Conservation (phyloP, 208 protist species). For the Herpetomonas muscarum region DNA sequence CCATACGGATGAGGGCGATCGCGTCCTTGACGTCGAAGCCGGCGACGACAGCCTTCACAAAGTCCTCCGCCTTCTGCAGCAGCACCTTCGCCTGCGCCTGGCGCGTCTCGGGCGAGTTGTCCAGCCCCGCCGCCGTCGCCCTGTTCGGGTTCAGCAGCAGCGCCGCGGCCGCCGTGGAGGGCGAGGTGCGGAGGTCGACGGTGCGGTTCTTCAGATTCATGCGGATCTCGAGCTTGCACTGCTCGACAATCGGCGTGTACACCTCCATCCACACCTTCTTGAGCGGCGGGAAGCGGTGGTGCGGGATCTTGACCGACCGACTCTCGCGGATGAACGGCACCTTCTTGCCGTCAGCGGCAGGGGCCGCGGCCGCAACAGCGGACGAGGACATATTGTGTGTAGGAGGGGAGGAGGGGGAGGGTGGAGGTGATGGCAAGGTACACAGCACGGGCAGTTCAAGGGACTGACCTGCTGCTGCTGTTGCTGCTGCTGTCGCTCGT, state of each 20-base stretch:
- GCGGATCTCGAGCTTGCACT: slow-evolving; percentile 98
- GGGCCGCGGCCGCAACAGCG: slow-evolving; percentile 6
- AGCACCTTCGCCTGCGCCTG: slow-evolving; percentile 45
- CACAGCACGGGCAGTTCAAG: too few relatives aligned
- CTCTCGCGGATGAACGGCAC: slow-evolving; percentile 55
- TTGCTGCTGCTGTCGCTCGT: too few relatives aligned
- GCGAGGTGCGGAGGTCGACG: slow-evolving; percentile 95
- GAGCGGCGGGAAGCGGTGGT: slow-evolving; percentile 96
- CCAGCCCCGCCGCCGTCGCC: slow-evolving; percentile 4
- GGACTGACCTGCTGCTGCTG: too few relatives aligned
- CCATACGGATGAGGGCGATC: slow-evolving; percentile 98
- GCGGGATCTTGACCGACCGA: slow-evolving; percentile 91
- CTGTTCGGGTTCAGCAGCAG: slow-evolving; percentile 18
- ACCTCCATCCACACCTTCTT: slow-evolving; percentile 98
- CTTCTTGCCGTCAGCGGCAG: slow-evolving; percentile 9
- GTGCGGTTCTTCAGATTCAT: slow-evolving; percentile 96
- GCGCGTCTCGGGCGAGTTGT: background rate
- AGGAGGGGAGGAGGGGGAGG: background rate
- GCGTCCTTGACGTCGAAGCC: slow-evolving; percentile 97
- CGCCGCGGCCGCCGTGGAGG: slow-evolving; percentile 70
- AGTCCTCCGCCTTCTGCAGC: slow-evolving; percentile 98
- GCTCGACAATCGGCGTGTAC: slow-evolving; percentile 98
- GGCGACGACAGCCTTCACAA: slow-evolving; percentile 97
- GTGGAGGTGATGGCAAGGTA: background rate
- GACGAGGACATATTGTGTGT: slow-evolving; percentile 8